Conservation (phyloP, 169 alveolate genomes). For the Cryptosporidium parvum region DNA sequence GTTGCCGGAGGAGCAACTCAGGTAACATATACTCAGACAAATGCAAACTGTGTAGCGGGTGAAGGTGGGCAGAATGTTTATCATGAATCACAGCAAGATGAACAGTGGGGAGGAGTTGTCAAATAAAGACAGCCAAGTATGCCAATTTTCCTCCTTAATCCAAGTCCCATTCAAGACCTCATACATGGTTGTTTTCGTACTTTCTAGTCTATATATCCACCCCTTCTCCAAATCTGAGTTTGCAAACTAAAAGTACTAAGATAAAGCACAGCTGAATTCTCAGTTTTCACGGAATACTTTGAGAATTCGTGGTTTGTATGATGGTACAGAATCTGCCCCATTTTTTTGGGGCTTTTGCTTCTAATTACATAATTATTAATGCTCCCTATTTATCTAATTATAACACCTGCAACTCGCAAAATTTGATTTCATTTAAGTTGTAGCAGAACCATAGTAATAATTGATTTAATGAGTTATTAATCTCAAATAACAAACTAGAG, state of each 20-base stretch:
- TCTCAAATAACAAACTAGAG: background rate
- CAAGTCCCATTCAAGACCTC: background rate
- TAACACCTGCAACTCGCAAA: background rate
- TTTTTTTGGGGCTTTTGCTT: background rate
- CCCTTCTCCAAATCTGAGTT: background rate
- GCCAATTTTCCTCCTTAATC: background rate
- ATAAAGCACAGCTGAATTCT: background rate
- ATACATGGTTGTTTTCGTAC: background rate
- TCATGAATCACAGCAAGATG: conserved; percentile 48
- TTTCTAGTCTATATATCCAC: background rate
- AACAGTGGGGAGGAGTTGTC: conserved; percentile 69
- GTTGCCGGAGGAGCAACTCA: conserved; percentile 6
- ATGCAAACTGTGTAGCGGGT: conserved; percentile 35
- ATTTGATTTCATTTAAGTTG: background rate
- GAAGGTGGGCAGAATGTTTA: conserved; percentile 20
- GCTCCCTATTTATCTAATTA: conserved; percentile 19
- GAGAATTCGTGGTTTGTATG: background rate
- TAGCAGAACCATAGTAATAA: conserved; percentile 2
- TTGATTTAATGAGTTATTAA: background rate
- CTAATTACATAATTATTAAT: conserved; percentile 17
- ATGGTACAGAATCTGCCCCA: background rate
- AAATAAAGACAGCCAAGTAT: conserved; percentile 6
- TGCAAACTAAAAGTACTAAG: background rate
- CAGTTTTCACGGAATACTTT: background rate
- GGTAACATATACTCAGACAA: conserved; percentile 11